Evolutionary conservation across 1,284 basidiomycete species (phyloP), one percentile per base, ranked within the genome.

Genomic region (Cystobasidiaceae sp.): DNA sequence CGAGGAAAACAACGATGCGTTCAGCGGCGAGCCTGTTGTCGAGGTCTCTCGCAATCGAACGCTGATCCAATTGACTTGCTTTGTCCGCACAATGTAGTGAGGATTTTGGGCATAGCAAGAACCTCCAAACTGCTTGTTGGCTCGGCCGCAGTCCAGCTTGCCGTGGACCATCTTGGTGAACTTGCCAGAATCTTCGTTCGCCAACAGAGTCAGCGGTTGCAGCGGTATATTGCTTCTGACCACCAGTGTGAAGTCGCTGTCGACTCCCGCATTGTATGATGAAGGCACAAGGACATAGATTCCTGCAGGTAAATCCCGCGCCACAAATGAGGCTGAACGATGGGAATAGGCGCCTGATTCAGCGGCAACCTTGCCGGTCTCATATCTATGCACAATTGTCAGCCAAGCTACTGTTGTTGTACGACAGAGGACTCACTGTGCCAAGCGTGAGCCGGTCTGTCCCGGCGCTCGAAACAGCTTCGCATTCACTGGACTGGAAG

Each of bases 131-230:
- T 44, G 13, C 60, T 39, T 30, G 30, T 50, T n/a, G 60, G 8
- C 1, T 33, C 19, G 17, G 39, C n/a, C 27, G 23, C 37, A 11
- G 37, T 9, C n/a, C 21, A 48, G 19, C 4, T 11, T 28, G 17
- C 60, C 60, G 17, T 33, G 34, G 19, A 62, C 5, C n/a, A 37
- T n/a, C 13, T 32, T 33, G 23, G 41, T 51, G 48, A 62, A 52
- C 28, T 37, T 27, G 30, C 60, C 60, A 23, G 60, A 48, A 23
- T 62, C 49, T 37, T 62, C 60, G 1, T 50, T 25, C 41, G 60
- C 34, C 11, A 62, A 30, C 1, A 52, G 33, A 15, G 9, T 30
- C n/a, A 43, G 21, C 27, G 23, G 13, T 15, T 27, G n/a, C 11
- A 45, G 5, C 0, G 28, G 39, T n/a, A 28, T 3, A 45, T 28